A percentile compares a stretch with the other conserved stretches of the same genome.
These are phyloP conservation scores for Pinus albicaulis DNA, from an alignment of 75 land plant species.

Conservation along the genomic window DNA sequence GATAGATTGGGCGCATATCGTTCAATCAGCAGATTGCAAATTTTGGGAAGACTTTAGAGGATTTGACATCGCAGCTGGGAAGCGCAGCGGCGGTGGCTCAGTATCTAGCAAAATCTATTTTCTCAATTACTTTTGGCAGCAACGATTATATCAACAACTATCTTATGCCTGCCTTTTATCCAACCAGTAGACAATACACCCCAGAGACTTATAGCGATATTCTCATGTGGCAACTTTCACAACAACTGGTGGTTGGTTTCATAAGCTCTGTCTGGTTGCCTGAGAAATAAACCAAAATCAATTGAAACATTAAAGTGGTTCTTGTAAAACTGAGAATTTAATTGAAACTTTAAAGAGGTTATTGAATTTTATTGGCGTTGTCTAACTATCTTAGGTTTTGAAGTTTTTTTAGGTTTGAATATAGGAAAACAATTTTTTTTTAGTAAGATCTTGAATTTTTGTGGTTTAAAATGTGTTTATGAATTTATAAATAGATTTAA, in stretches of 20 bases:
- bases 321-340: no score
- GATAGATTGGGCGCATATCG: constrained; percentile 55
- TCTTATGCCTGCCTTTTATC: constrained; percentile 51
- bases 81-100: constrained; percentile 36
- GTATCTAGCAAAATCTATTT: constrained; percentile 59
- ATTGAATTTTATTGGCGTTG: no score
- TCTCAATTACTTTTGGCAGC: constrained; percentile 67
- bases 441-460: no score
- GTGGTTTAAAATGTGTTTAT: no score
- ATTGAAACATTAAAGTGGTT: no score
- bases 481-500: no score
- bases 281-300: no score
- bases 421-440: no score
- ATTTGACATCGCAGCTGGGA: constrained; percentile 53
- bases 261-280: not conserved
- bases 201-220: constrained; percentile 50
- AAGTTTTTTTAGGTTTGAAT: no score
- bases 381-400: no score
- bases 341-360: no score
- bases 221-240: constrained; percentile 45
- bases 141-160: constrained; percentile 95
- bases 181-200: constrained; percentile 35
- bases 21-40: constrained; percentile 58
- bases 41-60: constrained; percentile 36
- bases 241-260: constrained; percentile 47